Conservation (phyloP, 1,139 yeast species). For the Candida pseudoviswanathii region DNA sequence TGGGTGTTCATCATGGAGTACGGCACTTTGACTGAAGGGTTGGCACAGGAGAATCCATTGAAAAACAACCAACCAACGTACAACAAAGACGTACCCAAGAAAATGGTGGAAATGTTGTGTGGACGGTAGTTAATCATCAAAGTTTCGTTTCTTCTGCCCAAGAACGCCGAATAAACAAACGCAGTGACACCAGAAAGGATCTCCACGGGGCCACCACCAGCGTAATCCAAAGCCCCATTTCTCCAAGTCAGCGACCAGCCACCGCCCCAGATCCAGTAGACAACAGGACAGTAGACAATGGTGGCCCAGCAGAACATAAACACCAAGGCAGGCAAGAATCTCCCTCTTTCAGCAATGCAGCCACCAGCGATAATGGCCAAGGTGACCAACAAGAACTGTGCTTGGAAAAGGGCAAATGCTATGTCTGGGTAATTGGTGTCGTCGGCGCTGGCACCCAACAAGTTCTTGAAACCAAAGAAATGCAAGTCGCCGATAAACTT, state of each 20-base stretch:
- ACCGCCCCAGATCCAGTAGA: constrained; percentile 94
- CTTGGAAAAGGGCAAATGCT: constrained; percentile 83
- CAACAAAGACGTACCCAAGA: constrained; percentile 68
- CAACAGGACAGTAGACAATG: constrained; percentile 87
- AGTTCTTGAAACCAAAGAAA: constrained; percentile 77
- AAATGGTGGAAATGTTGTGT: constrained; percentile 86
- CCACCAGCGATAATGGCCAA: constrained; percentile 92
- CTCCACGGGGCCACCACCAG: constrained; percentile 98
- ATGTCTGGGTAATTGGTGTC: constrained; percentile 71
- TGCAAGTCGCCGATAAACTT: constrained; percentile 85
- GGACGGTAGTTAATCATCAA: constrained; percentile 89
- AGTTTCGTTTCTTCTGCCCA: constrained; percentile 83
- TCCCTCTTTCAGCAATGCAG: constrained; percentile 86
- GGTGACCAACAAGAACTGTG: constrained; percentile 90
- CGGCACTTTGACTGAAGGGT: constrained; percentile 66
- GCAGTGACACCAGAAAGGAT: constrained; percentile 91
- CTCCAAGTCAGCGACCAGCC: constrained; percentile 81
- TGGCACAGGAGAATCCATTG: constrained; percentile 78
- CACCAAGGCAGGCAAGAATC: constrained; percentile 81
- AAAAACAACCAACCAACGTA: constrained; percentile 86
- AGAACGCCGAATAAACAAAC: constrained; percentile 77
- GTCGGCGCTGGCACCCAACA: constrained; percentile 52
- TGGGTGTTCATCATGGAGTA: constrained; percentile 93
- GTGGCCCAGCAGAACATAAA: constrained; percentile 90
- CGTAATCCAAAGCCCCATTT: constrained; percentile 94